Evolutionary conservation across 2,329 filamentous ascomycete species (phyloP).

Genomic region (Chaetomiaceae sp.): DNA sequence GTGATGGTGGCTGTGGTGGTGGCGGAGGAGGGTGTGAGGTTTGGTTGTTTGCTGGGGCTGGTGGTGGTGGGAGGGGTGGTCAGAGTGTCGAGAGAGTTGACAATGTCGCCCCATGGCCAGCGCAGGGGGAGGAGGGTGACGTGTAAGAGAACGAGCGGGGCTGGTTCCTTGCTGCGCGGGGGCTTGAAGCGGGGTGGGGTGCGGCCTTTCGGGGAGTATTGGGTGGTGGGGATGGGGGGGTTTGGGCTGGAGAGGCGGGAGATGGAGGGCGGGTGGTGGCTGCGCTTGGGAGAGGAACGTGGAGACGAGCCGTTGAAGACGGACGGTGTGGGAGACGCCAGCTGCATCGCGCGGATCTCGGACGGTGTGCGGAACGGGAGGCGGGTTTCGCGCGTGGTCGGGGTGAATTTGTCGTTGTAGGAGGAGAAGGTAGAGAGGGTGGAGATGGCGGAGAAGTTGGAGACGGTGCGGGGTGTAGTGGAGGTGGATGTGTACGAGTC

Average conservation of each 20-base stretch:
- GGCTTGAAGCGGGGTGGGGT: slow-evolving; percentile 56
- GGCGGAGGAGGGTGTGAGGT: too few relatives aligned
- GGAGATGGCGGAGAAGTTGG: slow-evolving; percentile 47
- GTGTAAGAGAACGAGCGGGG: slow-evolving; percentile 70
- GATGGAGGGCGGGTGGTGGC: slow-evolving; percentile 37
- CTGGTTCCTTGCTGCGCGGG: slow-evolving; percentile 41
- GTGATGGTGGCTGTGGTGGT: too few relatives aligned
- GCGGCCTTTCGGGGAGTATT: slow-evolving; percentile 51
- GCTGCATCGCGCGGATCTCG: slow-evolving; percentile 65
- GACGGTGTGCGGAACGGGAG: slow-evolving; percentile 66
- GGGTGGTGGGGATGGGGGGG: slow-evolving; percentile 43
- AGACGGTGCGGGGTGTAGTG: slow-evolving; percentile 38
- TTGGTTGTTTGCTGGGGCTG: too few relatives aligned
- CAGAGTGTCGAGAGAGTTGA: slow-evolving; percentile 38
- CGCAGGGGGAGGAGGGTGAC: slow-evolving; percentile 69
- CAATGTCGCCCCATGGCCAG: slow-evolving; percentile 57
- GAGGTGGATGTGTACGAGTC: slow-evolving; percentile 19
- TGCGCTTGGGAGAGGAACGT: slow-evolving; percentile 42
- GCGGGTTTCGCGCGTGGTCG: slow-evolving; percentile 51
- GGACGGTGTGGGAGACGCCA: slow-evolving; percentile 61
- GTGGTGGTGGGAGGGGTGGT: too few relatives aligned
- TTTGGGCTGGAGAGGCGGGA: slow-evolving; percentile 54
- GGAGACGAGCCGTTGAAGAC: slow-evolving; percentile 48
- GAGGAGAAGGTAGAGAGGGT: slow-evolving; percentile 50
- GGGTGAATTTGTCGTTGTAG: slow-evolving; percentile 40